Conservation (phyloP, 116 monocot species). For the Dioscorea cayenensis region DNA sequence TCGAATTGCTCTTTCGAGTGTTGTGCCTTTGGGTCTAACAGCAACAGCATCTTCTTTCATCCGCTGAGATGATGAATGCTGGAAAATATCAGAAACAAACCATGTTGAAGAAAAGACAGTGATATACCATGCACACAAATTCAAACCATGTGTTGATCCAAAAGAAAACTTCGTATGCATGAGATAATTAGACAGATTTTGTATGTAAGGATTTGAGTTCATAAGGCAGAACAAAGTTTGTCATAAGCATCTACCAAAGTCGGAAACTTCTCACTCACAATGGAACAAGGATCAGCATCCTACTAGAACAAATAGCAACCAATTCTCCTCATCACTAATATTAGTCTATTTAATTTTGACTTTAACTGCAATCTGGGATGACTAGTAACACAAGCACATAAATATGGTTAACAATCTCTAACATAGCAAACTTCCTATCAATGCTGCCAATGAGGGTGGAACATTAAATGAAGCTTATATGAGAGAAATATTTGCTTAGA, state of each 20-base stretch:
- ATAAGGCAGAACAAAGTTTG: background rate
- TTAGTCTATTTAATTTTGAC: no score
- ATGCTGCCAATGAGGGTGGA: no score
- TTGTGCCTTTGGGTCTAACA: conserved; percentile 68
- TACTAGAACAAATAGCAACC: background rate
- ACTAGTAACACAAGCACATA: no score
- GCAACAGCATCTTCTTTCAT: conserved; percentile 45
- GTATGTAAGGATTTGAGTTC: no score
- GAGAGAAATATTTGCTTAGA: no score
- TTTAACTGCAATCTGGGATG: no score
- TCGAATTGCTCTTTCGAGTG: conserved; percentile 82
- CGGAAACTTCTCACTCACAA: background rate
- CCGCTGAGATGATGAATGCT: conserved; percentile 23
- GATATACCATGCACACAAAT: background rate
- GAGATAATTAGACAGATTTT: background rate
- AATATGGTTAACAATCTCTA: no score
- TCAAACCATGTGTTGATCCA: background rate
- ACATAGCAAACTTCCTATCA: no score
- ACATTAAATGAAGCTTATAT: no score
- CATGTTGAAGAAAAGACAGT: background rate
- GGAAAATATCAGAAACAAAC: conserved; percentile 1
- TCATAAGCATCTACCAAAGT: background rate
- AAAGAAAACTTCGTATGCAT: background rate
- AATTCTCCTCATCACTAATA: background rate
- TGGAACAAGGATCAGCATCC: background rate